A percentile compares a stretch with the other conserved stretches of the same genome.
Evolutionary conservation across 306 rosid species (phyloP).

Genomic region (Acacia acuminata): DNA sequence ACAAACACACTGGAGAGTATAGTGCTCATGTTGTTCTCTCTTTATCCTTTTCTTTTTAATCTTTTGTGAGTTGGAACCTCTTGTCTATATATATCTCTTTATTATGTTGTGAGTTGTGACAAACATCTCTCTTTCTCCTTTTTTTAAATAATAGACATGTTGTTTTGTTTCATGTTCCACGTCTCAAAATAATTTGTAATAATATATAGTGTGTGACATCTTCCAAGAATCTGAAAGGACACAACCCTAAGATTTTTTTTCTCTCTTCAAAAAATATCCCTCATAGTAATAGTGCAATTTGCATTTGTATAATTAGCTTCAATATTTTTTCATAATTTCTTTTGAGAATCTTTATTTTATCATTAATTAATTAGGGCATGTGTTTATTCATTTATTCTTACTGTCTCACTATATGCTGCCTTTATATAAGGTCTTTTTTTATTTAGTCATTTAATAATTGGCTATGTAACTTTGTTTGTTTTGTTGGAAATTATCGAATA

Average conservation of each 20-base stretch:
- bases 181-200: slow-evolving; percentile 7
- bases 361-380: slow-evolving; percentile 1
- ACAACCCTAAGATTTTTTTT: neutral
- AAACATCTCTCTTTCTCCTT: neutral
- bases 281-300: neutral
- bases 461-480: neutral
- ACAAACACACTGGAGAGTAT: neutral
- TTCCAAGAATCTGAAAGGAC: slow-evolving; percentile 1
- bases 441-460: neutral
- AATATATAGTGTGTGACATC: slow-evolving; percentile 2
- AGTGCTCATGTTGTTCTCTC: neutral
- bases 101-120: neutral
- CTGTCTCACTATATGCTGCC: no score
- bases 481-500: neutral
- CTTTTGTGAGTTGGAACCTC: slow-evolving; percentile 25
- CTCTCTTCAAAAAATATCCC: neutral
- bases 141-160: neutral
- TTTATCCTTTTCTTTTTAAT: neutral
- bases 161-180: neutral
- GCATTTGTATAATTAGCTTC: neutral
- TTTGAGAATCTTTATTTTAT: neutral
- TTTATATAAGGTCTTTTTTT: neutral
- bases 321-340: neutral
- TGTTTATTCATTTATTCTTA: neutral
- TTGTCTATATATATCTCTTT: neutral